A percentile compares a stretch with the other conserved stretches of the same genome.
Evolutionary conservation across 2,329 filamentous ascomycete species (phyloP).

Genomic region (Fusarium avenaceum): DNA sequence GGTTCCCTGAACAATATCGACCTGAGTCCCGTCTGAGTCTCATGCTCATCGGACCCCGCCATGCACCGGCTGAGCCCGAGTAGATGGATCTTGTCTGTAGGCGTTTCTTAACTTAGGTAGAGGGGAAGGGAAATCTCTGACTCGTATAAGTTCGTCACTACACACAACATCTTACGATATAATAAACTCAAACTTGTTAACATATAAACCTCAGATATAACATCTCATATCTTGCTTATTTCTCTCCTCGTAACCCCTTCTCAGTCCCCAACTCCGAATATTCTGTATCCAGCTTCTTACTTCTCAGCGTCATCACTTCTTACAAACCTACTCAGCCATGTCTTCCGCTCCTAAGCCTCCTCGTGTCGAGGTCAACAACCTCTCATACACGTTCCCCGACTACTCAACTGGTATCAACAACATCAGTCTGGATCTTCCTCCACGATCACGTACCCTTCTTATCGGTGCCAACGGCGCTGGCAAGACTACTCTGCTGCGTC

Average conservation of each 20-base stretch:
- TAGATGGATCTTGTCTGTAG: neutral
- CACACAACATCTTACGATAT: neutral
- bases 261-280: too few relatives aligned
- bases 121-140: conserved; percentile 36
- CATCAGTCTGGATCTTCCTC: conserved; percentile 81
- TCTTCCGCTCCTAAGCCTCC: conserved; percentile 58
- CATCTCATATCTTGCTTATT: neutral
- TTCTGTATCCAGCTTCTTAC: neutral
- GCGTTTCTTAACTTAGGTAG: neutral
- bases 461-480: conserved; percentile 98
- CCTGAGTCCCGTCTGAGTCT: neutral
- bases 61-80: conserved; percentile 27
- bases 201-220: neutral
- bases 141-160: conserved; percentile 11
- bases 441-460: conserved; percentile 87
- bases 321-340: conserved; percentile 20
- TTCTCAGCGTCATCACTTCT: conserved; percentile 13
- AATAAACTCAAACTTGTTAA: neutral
- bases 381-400: conserved; percentile 92
- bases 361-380: conserved; percentile 78
- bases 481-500: conserved; percentile 95
- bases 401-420: conserved; percentile 81
- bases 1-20: conserved; percentile 18
- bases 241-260: neutral
- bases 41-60: conserved; percentile 41